Conservation (phyloP, 1,284 basidiomycete species). For the Ceratobasidium sp. region DNA sequence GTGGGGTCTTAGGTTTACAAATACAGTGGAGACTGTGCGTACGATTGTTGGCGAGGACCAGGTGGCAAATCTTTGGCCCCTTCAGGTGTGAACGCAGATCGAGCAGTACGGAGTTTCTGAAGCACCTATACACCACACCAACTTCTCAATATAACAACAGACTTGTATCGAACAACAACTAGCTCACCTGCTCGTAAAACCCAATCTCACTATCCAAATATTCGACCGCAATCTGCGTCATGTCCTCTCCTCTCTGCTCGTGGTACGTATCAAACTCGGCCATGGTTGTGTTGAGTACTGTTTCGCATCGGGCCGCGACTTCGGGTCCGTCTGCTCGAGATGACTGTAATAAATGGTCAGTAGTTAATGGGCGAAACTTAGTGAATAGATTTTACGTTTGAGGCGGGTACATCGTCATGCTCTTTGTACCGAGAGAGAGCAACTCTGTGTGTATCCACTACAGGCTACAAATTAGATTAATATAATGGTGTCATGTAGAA, state of each 20-base stretch:
- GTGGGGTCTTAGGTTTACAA: background rate
- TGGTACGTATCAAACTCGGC: constrained; percentile 87
- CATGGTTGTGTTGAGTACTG: constrained; percentile 86
- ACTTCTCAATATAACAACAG: background rate
- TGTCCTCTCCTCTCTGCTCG: constrained; percentile 76
- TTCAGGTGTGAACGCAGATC: constrained; percentile 62
- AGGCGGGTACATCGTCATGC: background rate
- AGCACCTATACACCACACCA: constrained; percentile 60
- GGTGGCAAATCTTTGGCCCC: constrained; percentile 61
- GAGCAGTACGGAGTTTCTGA: constrained; percentile 64
- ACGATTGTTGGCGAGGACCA: constrained; percentile 66
- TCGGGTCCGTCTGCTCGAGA: constrained; percentile 53
- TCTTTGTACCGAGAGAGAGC: constrained; percentile 72
- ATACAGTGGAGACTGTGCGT: background rate
- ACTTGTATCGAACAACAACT: background rate
- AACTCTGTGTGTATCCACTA: constrained; percentile 76
- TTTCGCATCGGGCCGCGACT: constrained; percentile 80
- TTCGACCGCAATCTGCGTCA: constrained; percentile 66
- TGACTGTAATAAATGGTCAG: background rate
- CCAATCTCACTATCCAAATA: constrained; percentile 81
- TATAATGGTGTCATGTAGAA: background rate
- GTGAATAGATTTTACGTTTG: background rate
- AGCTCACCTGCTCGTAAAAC: constrained; percentile 72
- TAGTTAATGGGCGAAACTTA: too few species aligned
- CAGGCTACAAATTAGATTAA: constrained; percentile 58